Percentiles rank a stretch among this genome's conserved stretches.
Conservation (phyloP, 306 rosid genomes). For the Cicer pinnatifidum region DNA sequence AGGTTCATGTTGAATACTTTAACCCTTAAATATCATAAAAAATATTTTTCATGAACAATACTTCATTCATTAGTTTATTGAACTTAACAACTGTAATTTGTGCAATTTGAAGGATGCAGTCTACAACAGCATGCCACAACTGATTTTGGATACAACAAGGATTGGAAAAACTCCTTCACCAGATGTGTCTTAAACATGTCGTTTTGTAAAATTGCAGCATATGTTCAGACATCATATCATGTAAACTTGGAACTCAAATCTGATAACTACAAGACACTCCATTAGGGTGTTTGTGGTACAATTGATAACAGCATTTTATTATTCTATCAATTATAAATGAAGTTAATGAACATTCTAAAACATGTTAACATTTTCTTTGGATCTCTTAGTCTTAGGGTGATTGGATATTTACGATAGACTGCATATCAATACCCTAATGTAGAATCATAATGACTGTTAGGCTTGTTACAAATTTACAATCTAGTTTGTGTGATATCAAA, state of each 20-base stretch:
- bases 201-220: constrained; percentile 32
- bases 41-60: constrained; percentile 42
- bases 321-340: constrained; percentile 38
- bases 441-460: too few relatives aligned
- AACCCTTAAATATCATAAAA: constrained; percentile 46
- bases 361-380: constrained; percentile 8
- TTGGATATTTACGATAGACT: not conserved
- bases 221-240: constrained; percentile 41
- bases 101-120: constrained; percentile 54
- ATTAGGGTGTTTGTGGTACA: constrained; percentile 39
- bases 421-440: not conserved
- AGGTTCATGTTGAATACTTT: constrained; percentile 50
- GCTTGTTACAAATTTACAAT: too few relatives aligned
- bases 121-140: constrained; percentile 46
- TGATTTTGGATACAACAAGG: constrained; percentile 50
- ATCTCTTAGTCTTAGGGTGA: not conserved
- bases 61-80: not conserved
- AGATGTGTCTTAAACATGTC: constrained; percentile 46
- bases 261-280: constrained; percentile 37
- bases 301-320: constrained; percentile 39
- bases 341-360: constrained; percentile 34
- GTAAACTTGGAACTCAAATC: constrained; percentile 44
- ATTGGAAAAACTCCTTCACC: constrained; percentile 52
- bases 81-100: constrained; percentile 40
- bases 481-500: too few relatives aligned